Base-by-base conservation (phyloP, 2,329 filamentous ascomycete species). In the Alternaria consortialis region DNA sequence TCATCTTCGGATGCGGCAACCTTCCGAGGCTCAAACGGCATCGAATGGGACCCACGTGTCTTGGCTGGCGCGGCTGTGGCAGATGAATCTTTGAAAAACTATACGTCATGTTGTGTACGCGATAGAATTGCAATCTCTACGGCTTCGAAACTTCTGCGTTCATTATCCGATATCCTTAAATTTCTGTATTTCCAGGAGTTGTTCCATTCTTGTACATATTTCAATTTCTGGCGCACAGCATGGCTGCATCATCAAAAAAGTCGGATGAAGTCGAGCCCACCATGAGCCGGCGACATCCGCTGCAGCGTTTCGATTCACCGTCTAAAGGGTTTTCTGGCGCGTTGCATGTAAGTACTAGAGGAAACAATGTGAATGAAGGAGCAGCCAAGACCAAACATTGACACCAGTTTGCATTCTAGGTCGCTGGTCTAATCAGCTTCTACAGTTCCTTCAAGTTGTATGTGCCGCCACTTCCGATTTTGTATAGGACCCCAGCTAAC, bases 281-380 rank as follows among this genome's bases (percentile, higher is more conserved):
- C 61, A 64, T 79, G 52, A 69, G 77, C 55, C 70, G 73, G 51
- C 76, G 72, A 46, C 89, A 92, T 79, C 87, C 85, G 43, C 83
- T 91, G 5, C 90, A 93, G 77, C 84, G 88, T 39, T 79, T 92
- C 20, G 73, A 83, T 3, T 89, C 90, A 60, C 91, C 91, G 1
- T 89, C 89, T 1, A 85, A 85, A 60, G 84, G 84, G 40, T 69
- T 87, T 58, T 92, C 90, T 2, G 84, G 90, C 23, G 61, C 86
- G 9, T 75, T 92, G 42, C 91, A 93, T 76, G 76, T 83, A 58
- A 51, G 65, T 67, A 8, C 12, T 11, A 34, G 31, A 29, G 31
- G 5, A 42, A 27, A 2, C 23, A 2, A 12, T 29, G 13, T 23
- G 13, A 27, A 23, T 15, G 5, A 11, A 40, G 9, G 12, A 9